Evolutionary conservation across 2,329 filamentous ascomycete genomes (phyloP).

Genomic region (Septoria petroselini): DNA sequence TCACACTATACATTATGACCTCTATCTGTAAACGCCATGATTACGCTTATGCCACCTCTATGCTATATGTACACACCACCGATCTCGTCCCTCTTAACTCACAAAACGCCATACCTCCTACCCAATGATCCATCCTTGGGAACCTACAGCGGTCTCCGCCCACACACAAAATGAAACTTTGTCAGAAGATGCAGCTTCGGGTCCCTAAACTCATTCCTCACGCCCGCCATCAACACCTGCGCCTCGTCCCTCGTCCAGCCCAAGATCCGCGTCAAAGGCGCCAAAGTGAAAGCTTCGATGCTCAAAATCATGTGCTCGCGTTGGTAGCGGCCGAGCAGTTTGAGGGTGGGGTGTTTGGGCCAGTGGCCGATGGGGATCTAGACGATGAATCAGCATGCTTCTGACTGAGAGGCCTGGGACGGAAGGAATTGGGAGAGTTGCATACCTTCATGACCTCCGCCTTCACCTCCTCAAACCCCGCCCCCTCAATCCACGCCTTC

Average conservation of each 20-base stretch:
- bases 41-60: too few relatives aligned
- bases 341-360: constrained; percentile 23
- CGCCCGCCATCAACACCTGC: constrained; percentile 20
- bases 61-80: too few relatives aligned
- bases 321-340: constrained; percentile 22
- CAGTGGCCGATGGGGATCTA: constrained; percentile 24
- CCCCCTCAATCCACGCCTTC: constrained; percentile 14
- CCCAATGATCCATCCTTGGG: too few relatives aligned
- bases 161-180: constrained; percentile 19
- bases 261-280: constrained; percentile 41
- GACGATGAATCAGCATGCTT: neutral
- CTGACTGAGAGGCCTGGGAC: neutral
- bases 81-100: too few relatives aligned
- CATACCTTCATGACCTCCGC: constrained; percentile 20
- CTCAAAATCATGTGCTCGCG: constrained; percentile 23
- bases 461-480: constrained; percentile 24
- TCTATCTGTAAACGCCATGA: too few relatives aligned
- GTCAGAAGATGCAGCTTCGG: constrained; percentile 20
- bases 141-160: constrained; percentile 13
- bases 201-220: constrained; percentile 20
- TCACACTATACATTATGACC: too few relatives aligned
- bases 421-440: neutral
- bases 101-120: too few relatives aligned
- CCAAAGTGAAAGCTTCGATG: constrained; percentile 38
- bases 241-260: constrained; percentile 35